These are phyloP conservation scores for Mortierella sp. DNA, from an alignment of 371 early-diverging fungal genomes.

Conservation along the genomic window DNA sequence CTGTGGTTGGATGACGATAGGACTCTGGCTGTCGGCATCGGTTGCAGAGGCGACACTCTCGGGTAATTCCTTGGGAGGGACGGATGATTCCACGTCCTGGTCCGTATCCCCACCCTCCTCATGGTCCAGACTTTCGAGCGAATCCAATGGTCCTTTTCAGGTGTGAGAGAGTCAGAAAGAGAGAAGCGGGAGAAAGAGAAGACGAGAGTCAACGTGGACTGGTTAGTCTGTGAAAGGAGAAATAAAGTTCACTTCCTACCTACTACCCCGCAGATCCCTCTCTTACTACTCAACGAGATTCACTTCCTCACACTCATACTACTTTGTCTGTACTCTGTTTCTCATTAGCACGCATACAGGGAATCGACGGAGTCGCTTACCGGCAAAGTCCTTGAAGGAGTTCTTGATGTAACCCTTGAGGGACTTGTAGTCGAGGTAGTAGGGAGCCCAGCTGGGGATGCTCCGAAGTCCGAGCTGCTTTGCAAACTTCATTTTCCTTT, in stretches of 20 bases:
- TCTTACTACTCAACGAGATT: neutral
- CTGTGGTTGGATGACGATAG: neutral
- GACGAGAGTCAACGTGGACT: too few relatives aligned
- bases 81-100: slow-evolving; percentile 1
- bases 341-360: neutral
- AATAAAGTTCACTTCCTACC: neutral
- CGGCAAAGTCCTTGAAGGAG: slow-evolving; percentile 44
- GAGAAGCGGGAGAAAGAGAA: neutral
- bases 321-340: neutral
- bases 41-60: neutral
- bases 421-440: slow-evolving; percentile 70
- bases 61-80: neutral
- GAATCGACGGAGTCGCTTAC: slow-evolving; percentile 10
- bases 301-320: too few relatives aligned
- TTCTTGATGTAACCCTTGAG: slow-evolving; percentile 64
- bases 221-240: neutral
- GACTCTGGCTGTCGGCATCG: slow-evolving; percentile 6
- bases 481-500: slow-evolving; percentile 67
- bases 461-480: slow-evolving; percentile 70
- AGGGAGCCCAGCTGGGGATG: slow-evolving; percentile 67
- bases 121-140: slow-evolving; percentile 42
- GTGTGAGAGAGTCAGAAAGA: neutral
- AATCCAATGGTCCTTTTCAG: slow-evolving; percentile 24
- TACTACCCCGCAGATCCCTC: neutral
- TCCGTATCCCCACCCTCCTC: slow-evolving; percentile 1